These are phyloP conservation scores for Fusarium sp. DNA, from an alignment of 2,329 filamentous ascomycete genomes.

Conservation along the genomic window DNA sequence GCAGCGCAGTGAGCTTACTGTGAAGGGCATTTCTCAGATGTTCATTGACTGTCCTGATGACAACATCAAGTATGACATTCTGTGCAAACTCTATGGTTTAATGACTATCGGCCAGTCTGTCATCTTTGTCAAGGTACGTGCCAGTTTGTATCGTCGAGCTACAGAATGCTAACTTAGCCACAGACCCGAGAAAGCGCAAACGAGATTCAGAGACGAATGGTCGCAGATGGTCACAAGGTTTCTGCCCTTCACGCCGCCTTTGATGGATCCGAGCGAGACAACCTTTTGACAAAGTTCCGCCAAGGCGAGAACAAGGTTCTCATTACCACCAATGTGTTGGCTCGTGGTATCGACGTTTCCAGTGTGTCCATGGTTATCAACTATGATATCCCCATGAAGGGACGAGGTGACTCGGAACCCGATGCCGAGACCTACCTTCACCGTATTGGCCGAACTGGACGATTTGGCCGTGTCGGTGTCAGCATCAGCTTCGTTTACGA, in stretches of 20 bases:
- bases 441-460: slow-evolving; percentile 95
- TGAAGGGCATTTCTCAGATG: slow-evolving; percentile 97
- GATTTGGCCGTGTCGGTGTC: slow-evolving; percentile 96
- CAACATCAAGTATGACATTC: slow-evolving; percentile 84
- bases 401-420: slow-evolving; percentile 80
- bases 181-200: slow-evolving; percentile 87
- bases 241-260: slow-evolving; percentile 89
- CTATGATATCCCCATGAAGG: slow-evolving; percentile 86
- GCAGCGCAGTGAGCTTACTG: slow-evolving; percentile 90
- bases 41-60: slow-evolving; percentile 93
- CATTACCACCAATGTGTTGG: slow-evolving; percentile 96
- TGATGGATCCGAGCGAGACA: slow-evolving; percentile 85
- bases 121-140: slow-evolving; percentile 89
- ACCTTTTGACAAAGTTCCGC: slow-evolving; percentile 87
- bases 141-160: background rate
- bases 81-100: slow-evolving; percentile 93
- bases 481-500: slow-evolving; percentile 95
- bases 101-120: slow-evolving; percentile 98
- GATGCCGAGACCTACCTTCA: slow-evolving; percentile 97
- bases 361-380: slow-evolving; percentile 98
- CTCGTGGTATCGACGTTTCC: slow-evolving; percentile 92
- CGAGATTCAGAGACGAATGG: slow-evolving; percentile 88
- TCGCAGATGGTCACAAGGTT: slow-evolving; percentile 89
- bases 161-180: slow-evolving; percentile 27
- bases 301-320: slow-evolving; percentile 91